These are phyloP conservation scores for Cryptomeria japonica DNA, from an alignment of 75 land plant species.

Conservation along the genomic window DNA sequence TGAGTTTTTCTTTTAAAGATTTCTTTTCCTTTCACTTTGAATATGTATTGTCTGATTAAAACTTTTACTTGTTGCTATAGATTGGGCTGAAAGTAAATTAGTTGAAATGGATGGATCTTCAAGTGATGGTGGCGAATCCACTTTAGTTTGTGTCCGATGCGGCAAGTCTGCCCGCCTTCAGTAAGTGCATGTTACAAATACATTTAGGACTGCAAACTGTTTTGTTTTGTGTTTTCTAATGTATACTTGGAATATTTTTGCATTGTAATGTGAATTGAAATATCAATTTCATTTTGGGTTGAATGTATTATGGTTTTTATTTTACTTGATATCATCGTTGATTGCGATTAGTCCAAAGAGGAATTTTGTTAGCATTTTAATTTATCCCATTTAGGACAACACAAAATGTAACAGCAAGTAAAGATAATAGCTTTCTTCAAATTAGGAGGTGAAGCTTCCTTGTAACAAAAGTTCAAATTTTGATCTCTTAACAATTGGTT, in stretches of 20 bases:
- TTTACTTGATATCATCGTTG: not conserved
- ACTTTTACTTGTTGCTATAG: not conserved
- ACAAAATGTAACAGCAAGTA: not conserved
- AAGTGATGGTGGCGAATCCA: slow-evolving; percentile 18
- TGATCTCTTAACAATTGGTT: too few species aligned
- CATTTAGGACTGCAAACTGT: not conserved
- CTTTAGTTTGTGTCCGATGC: slow-evolving; percentile 63
- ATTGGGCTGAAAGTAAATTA: not conserved
- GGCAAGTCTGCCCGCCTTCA: slow-evolving; percentile 76
- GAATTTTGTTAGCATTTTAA: not conserved
- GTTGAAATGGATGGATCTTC: slow-evolving; percentile 10
- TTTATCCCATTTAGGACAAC: too few species aligned
- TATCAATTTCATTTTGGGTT: not conserved
- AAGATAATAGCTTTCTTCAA: too few species aligned
- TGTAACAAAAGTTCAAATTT: too few species aligned
- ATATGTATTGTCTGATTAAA: not conserved
- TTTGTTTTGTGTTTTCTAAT: not conserved
- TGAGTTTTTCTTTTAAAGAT: not conserved
- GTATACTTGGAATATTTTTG: not conserved
- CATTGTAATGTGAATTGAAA: not conserved
- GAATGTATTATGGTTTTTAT: not conserved
- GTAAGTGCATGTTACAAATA: slow-evolving; percentile 34
- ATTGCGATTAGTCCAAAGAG: not conserved
- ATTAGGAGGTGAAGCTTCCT: too few species aligned
- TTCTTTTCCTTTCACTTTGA: not conserved